phyloP scores from a whole-genome alignment of 2,329 filamentous ascomycete species.

The Ustilaginoidea virens region DNA sequence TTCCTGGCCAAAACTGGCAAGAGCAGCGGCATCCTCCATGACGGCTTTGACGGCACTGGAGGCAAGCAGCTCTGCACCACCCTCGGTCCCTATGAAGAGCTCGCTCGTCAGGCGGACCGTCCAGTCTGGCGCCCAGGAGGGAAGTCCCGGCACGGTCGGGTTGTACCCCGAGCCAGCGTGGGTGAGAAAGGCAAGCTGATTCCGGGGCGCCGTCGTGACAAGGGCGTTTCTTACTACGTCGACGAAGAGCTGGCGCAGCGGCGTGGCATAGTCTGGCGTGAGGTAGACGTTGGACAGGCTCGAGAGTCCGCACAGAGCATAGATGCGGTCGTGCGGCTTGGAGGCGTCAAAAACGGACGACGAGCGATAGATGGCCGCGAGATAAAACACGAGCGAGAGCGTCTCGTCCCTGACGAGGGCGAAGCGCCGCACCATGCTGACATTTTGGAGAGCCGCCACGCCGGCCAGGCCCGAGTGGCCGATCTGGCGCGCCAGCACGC shows the following conservation, averaged over 20 bases:
- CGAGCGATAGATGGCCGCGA: conserved; percentile 1
- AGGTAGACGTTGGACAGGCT: background rate
- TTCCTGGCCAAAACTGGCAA: background rate
- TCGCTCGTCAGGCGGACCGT: background rate
- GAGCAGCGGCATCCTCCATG: background rate
- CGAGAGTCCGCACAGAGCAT: conserved; percentile 1
- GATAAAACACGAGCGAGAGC: background rate
- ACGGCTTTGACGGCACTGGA: background rate
- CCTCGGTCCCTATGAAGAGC: background rate
- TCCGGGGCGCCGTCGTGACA: background rate
- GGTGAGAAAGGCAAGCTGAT: background rate
- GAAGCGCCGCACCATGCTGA: background rate
- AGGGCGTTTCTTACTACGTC: background rate
- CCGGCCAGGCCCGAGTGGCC: background rate
- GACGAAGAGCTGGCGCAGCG: conserved; percentile 1
- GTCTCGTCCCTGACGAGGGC: background rate
- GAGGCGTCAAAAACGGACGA: background rate
- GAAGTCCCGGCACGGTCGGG: background rate
- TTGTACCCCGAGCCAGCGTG: background rate
- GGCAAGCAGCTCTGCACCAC: background rate
- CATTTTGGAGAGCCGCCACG: background rate
- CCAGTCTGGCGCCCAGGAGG: background rate
- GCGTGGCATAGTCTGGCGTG: background rate
- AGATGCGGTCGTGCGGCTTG: conserved; percentile 1
- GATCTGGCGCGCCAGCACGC: background rate